Evolutionary conservation across 129 eudicot species (phyloP).

Genomic region (Pseudognaphalium luteoalbum): DNA sequence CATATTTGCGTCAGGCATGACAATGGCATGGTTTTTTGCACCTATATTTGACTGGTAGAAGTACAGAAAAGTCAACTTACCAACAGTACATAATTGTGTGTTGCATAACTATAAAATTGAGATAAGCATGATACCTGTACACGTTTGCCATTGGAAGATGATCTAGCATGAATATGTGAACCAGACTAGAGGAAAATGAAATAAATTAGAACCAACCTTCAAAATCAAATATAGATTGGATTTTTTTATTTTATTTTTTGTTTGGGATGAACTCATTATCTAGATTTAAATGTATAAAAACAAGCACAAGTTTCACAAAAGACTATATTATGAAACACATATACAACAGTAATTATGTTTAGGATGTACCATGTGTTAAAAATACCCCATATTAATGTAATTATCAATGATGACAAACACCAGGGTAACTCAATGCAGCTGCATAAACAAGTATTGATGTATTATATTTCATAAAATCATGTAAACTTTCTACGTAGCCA

Average conservation of each 20-base stretch:
- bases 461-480: neutral
- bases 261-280: neutral
- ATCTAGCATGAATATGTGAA: constrained; percentile 76
- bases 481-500: constrained; percentile 15
- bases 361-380: neutral
- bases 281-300: neutral
- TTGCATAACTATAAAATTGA: constrained; percentile 1
- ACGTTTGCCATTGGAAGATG: constrained; percentile 85
- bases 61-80: constrained; percentile 5
- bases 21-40: constrained; percentile 88
- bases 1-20: constrained; percentile 87
- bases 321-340: neutral
- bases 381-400: neutral
- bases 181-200: constrained; percentile 57
- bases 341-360: neutral
- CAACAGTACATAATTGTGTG: neutral
- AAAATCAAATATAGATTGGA: constrained; percentile 4
- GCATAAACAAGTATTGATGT: neutral
- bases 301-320: neutral
- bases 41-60: constrained; percentile 72
- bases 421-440: neutral
- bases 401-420: neutral
- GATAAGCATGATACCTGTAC: constrained; percentile 59
- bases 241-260: neutral
- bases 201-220: constrained; percentile 8